Evolutionary conservation across 371 early-diverging fungal species (phyloP).

Genomic region (Circinella umbellata): DNA sequence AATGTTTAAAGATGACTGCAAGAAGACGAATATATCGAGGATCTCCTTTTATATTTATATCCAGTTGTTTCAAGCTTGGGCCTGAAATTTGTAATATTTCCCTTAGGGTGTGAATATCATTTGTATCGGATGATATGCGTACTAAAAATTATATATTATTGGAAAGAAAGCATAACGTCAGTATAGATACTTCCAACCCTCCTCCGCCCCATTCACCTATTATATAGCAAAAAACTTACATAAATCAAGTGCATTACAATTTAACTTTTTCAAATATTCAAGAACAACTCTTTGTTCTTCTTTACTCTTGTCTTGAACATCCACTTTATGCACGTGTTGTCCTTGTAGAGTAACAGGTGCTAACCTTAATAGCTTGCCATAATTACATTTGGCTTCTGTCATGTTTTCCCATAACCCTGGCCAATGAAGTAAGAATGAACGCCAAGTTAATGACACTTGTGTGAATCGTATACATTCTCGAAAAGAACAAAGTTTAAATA

Average conservation of each 20-base stretch:
- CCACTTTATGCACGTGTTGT: not conserved
- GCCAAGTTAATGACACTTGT: not conserved
- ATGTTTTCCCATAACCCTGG: not conserved
- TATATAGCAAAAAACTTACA: not conserved
- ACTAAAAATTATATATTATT: not conserved
- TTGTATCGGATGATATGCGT: not conserved
- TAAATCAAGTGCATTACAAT: not conserved
- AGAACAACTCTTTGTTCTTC: not conserved
- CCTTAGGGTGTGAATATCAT: not conserved
- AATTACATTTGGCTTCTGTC: not conserved
- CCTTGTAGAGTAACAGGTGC: not conserved
- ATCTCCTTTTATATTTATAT: not conserved
- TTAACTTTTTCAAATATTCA: not conserved
- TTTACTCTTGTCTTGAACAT: not conserved
- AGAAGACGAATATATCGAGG: constrained; percentile 3
- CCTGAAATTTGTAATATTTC: not conserved
- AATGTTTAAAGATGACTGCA: not conserved
- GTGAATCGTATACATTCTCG: constrained; percentile 2
- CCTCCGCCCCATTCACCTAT: no score
- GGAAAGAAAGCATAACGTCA: not conserved
- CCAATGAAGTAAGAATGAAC: not conserved
- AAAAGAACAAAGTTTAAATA: not conserved
- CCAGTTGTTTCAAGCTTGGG: not conserved
- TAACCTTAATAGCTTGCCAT: not conserved
- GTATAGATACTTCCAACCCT: no score